phyloP scores from a whole-genome alignment of 1,284 basidiomycete species.

The Pseudozyma pruni region DNA sequence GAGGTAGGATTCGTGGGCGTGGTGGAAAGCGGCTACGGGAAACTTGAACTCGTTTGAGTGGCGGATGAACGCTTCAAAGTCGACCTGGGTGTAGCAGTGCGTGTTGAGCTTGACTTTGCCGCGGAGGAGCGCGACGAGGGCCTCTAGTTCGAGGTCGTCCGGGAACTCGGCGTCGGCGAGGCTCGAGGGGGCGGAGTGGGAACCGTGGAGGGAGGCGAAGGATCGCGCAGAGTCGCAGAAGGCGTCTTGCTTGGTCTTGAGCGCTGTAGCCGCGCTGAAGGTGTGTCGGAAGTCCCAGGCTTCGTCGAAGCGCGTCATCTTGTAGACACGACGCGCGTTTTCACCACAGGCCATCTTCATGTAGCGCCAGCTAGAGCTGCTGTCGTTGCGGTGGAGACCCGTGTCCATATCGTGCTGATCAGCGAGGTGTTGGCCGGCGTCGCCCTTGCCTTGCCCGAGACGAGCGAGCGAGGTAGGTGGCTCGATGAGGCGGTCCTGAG shows the following conservation, averaged over 20 bases:
- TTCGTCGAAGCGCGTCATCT: conserved; percentile 72
- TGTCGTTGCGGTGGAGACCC: conserved; percentile 52
- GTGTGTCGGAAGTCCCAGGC: conserved; percentile 73
- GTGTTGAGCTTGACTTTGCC: conserved; percentile 75
- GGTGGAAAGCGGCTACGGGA: conserved; percentile 75
- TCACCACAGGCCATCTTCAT: conserved; percentile 70
- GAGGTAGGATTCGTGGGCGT: conserved; percentile 86
- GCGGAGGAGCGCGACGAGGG: conserved; percentile 84
- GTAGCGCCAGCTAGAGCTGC: conserved; percentile 56
- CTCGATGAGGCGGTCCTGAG: conserved; percentile 54
- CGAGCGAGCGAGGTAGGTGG: conserved; percentile 52
- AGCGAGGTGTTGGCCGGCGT: not conserved
- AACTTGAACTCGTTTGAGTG: conserved; percentile 86
- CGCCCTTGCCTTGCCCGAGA: conserved; percentile 47
- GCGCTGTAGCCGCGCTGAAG: conserved; percentile 79
- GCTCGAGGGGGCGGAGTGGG: conserved; percentile 73
- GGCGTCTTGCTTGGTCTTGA: conserved; percentile 79
- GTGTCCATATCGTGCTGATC: conserved; percentile 9
- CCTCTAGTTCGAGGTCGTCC: conserved; percentile 82
- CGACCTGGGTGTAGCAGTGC: conserved; percentile 72
- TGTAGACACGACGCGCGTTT: conserved; percentile 71
- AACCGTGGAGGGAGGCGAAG: conserved; percentile 26
- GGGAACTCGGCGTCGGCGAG: conserved; percentile 76
- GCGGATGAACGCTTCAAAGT: conserved; percentile 75
- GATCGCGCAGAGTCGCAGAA: conserved; percentile 71